Conservation (phyloP, 1,284 basidiomycete species). For the Sparassis latifolia region DNA sequence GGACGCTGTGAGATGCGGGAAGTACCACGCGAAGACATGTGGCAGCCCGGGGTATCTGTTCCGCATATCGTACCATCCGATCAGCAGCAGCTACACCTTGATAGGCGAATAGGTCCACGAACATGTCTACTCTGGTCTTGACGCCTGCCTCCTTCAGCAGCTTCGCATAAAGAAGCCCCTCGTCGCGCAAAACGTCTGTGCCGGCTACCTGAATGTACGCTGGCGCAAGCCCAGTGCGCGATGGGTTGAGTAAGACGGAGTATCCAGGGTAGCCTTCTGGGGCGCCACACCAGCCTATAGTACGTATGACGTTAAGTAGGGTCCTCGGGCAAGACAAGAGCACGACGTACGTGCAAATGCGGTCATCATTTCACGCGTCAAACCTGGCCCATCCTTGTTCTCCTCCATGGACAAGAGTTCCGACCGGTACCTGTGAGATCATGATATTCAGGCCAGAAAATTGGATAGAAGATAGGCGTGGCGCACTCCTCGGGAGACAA, state of each 20-base stretch:
- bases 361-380: not conserved
- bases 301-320: not conserved
- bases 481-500: not conserved
- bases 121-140: constrained; percentile 15
- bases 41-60: constrained; percentile 9
- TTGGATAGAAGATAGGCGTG: not conserved
- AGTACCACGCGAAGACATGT: constrained; percentile 7
- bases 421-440: constrained; percentile 11
- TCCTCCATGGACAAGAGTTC: constrained; percentile 17
- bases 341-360: too few relatives aligned
- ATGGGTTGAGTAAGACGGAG: constrained; percentile 11
- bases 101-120: not conserved
- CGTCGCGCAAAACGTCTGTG: constrained; percentile 19
- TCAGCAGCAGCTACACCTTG: not conserved
- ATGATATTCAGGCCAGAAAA: too few relatives aligned
- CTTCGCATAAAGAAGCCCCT: constrained; percentile 17
- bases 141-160: constrained; percentile 15
- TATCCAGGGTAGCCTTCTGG: constrained; percentile 5
- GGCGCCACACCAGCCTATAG: not conserved
- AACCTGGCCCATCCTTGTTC: constrained; percentile 13
- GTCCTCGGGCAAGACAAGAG: not conserved
- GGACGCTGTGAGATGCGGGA: constrained; percentile 1
- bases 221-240: constrained; percentile 13
- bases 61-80: not conserved
- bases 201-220: constrained; percentile 16